A percentile compares a stretch with the other conserved stretches of the same genome.
phyloP scores from a whole-genome alignment of 2,329 filamentous ascomycete species.

The Dactylella cylindrospora region DNA sequence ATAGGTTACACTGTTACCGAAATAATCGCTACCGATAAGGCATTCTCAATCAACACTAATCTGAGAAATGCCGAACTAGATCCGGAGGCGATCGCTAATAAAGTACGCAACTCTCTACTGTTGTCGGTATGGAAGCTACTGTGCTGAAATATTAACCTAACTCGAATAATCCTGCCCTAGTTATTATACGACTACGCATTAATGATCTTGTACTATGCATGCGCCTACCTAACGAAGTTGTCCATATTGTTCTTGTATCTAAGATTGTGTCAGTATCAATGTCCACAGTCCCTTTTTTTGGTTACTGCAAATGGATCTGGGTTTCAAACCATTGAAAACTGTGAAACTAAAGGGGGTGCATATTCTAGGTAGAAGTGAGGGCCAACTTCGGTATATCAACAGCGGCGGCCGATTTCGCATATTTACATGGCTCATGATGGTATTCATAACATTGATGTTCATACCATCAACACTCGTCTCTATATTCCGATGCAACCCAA shows the following conservation, averaged over 20 bases:
- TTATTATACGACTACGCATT: constrained; percentile 20
- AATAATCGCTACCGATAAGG: too few relatives aligned
- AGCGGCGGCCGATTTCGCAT: constrained; percentile 24
- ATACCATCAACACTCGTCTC: constrained; percentile 19
- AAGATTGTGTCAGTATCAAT: constrained; percentile 17
- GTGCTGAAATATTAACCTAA: too few relatives aligned
- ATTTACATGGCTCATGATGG: constrained; percentile 21
- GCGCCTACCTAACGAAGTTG: constrained; percentile 35
- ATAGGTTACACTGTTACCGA: too few relatives aligned
- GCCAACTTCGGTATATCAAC: constrained; percentile 27
- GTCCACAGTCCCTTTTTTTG: not conserved
- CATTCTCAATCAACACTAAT: too few relatives aligned
- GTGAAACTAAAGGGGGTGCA: not conserved
- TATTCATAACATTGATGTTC: constrained; percentile 23
- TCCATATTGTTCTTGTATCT: constrained; percentile 25
- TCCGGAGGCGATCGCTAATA: too few relatives aligned
- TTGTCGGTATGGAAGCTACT: too few relatives aligned
- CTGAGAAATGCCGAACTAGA: too few relatives aligned
- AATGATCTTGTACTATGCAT: constrained; percentile 22
- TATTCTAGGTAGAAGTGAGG: constrained; percentile 21
- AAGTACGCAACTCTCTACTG: too few relatives aligned
- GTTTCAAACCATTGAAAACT: not conserved
- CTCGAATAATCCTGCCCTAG: too few relatives aligned
- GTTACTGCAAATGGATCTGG: not conserved
- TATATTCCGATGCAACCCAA: constrained; percentile 14